Base-by-base conservation (phyloP, 768 basidiomycete species). In the Lactarius quietus region DNA sequence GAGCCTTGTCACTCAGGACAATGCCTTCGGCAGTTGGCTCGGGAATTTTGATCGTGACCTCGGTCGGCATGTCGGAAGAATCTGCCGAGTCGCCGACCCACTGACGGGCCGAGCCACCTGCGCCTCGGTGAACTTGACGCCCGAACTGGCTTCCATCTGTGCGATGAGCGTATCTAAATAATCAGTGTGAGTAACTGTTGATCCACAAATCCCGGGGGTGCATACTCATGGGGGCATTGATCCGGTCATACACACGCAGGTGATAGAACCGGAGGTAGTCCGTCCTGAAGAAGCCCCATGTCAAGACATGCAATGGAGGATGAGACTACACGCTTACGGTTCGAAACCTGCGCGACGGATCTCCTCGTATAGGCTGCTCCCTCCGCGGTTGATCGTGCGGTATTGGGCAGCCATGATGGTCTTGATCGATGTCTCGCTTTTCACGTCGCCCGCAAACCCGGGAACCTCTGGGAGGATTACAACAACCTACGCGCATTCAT, bases 231-330 rank as follows among this genome's bases (percentile, higher is more conserved):
- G 92, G 89, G 0, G 88, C 87, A 72, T 94, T 95, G 72, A 95
- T 92, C 29, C 95, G 82, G 73, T 98, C 95, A 73, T 95, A 99
- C 1, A 88, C 80, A 35, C 97, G 84, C 29, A 99, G 81, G 76
- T 98, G 94, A 78, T 92, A 98, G 82, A 97, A 93, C 14, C 88
- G 84, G 70, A 97, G 90, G 73, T 89, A 95, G 63, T 95, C 87
- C 77, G 79, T 71, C n/a, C 92, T 93, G 67, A 55, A 18, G 59
- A 23, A 38, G 55, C 28, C 3, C 26, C 12, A 28, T 2, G 12
- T 53, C 3, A 18, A 39, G 31, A 28, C 23, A 55, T 36, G 26
- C 14, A 1, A 17, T 28, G 26, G 8, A 39, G 1, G 41, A 33
- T 9, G 2, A 23, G 33, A 45, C 26, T 6, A 36, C n/a, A 17